Conservation (phyloP, 768 basidiomycete species). For the Termitomyces sp. region DNA sequence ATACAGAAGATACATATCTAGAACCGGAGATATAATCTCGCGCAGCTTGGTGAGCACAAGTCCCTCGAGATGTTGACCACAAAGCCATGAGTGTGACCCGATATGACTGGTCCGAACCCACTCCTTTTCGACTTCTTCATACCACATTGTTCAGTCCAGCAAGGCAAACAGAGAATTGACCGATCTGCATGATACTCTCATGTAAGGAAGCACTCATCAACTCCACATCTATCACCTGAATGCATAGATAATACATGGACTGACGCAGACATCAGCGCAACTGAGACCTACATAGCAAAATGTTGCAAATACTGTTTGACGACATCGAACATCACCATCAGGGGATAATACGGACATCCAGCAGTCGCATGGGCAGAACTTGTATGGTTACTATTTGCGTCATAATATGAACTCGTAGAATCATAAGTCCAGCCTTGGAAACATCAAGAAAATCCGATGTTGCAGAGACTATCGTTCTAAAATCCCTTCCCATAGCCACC, state of each 20-base stretch:
- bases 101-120: too few relatives aligned
- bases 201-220: not conserved
- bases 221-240: not conserved
- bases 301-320: not conserved
- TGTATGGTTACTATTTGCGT: not conserved
- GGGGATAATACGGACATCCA: not conserved
- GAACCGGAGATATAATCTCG: not conserved
- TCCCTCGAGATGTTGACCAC: too few relatives aligned
- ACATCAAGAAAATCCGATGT: not conserved
- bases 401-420: not conserved
- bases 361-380: not conserved
- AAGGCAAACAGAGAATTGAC: not conserved
- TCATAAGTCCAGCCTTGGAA: not conserved
- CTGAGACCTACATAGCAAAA: not conserved
- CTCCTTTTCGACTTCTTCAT: not conserved
- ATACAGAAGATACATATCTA: not conserved
- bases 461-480: conserved; percentile 15
- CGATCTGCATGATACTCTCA: not conserved
- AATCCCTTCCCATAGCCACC: conserved; percentile 53
- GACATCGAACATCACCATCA: not conserved
- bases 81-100: too few relatives aligned
- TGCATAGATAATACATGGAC: not conserved
- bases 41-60: not conserved
- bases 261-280: not conserved
- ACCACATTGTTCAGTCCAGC: not conserved